These are phyloP conservation scores for Hypoxylon sp. DNA, from an alignment of 2,329 filamentous ascomycete species.

Conservation along the genomic window DNA sequence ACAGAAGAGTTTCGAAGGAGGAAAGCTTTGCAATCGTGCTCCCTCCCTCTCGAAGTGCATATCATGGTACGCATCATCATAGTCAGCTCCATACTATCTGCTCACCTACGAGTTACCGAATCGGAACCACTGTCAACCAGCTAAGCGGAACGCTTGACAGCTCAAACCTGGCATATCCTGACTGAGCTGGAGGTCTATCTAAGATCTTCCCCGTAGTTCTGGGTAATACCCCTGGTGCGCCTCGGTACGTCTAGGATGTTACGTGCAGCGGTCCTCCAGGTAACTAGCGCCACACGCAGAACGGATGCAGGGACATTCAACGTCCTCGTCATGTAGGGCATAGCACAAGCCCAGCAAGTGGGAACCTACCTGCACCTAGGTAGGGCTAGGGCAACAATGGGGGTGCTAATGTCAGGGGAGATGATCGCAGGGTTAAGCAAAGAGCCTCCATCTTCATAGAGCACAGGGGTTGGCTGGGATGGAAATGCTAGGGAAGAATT, in stretches of 20 bases:
- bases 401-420: constrained; percentile 27
- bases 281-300: constrained; percentile 40
- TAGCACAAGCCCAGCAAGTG: constrained; percentile 22
- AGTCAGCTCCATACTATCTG: constrained; percentile 34
- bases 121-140: constrained; percentile 43
- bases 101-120: constrained; percentile 39
- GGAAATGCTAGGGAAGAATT: constrained; percentile 37
- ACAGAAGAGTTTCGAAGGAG: constrained; percentile 32
- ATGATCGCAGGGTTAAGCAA: constrained; percentile 30
- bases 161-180: constrained; percentile 46
- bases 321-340: constrained; percentile 36
- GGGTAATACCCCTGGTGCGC: constrained; percentile 21
- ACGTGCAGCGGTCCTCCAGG: constrained; percentile 37
- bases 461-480: constrained; percentile 30
- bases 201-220: constrained; percentile 37
- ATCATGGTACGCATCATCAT: constrained; percentile 29
- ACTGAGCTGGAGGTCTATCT: constrained; percentile 45
- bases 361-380: constrained; percentile 14
- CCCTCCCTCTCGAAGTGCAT: constrained; percentile 35
- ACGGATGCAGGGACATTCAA: constrained; percentile 35
- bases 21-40: constrained; percentile 28
- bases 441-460: constrained; percentile 29
- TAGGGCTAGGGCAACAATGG: constrained; percentile 17
- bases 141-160: constrained; percentile 39
- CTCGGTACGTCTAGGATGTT: constrained; percentile 32